Evolutionary conservation across 371 early-diverging fungal species (phyloP), one percentile per base, ranked within the genome.

Genomic region (Batkoa obscura): DNA sequence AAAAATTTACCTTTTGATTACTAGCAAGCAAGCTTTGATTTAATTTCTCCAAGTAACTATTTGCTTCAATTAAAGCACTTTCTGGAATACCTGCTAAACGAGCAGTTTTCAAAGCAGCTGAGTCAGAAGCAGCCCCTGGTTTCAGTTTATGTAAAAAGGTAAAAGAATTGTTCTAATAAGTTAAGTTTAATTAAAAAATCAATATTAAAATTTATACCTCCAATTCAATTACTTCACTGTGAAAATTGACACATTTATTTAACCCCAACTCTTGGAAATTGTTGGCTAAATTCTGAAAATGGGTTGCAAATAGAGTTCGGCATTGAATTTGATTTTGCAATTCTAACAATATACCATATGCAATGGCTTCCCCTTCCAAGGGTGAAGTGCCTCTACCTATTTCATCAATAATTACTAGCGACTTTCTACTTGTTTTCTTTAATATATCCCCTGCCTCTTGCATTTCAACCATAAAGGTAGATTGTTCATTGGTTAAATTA

Each of bases 381-480:
- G 93, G 86, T 1, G 89, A 79, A 0, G 99, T 99, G 9, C 99
- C 99, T 42, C 99, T 80, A 1, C 99, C 99, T 15, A 99, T 83
- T 66, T 99, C 99, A 64, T 99, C 99, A 72, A 99, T 80, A 38
- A 98, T 85, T 2, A 93, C 86, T 41, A 98, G 72, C 8, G 92
- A 90, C 2, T 69, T 64, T 2, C 67, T 49, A 0, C 91, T 88
- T 1, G 94, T 92, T 50, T 82, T 72, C 30, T 75, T 72, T 34
- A 94, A 70, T 34, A 99, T 96, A 6, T 76, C 72, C 0, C 93
- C 88, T 0, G 94, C 86, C 66, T 99, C 99, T 9, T 70, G 66
- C 99, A 99, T 99, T 70, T 99, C 99, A 5, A 92, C 86, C 92
- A 98, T 93, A 66, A 99, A 99, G 0, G 99, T 98, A 2, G 94